Percentiles rank a stretch among this genome's conserved stretches.
These are phyloP conservation scores for Kalanchoe fedtschenkoi DNA, from an alignment of 164 flowering plant species.

Conservation along the genomic window DNA sequence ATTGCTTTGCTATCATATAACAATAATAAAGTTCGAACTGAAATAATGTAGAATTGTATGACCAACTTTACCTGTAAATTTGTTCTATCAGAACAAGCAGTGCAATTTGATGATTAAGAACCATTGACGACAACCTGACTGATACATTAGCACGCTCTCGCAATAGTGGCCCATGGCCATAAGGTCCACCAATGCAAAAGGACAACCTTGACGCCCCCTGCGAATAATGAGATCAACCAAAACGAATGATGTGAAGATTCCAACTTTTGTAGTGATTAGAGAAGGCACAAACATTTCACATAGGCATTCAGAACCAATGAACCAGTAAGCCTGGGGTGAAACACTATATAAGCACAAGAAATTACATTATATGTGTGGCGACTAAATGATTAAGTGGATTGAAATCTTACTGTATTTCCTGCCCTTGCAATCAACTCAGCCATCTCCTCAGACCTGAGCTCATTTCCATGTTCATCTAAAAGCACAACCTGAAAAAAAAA, in stretches of 20 bases:
- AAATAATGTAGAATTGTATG: neutral
- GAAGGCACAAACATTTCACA: too few relatives aligned
- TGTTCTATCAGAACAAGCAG: slow-evolving; percentile 71
- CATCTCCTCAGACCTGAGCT: slow-evolving; percentile 68
- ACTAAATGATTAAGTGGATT: neutral
- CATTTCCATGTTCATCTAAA: slow-evolving; percentile 72
- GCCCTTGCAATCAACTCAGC: slow-evolving; percentile 77
- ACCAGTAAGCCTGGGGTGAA: neutral
- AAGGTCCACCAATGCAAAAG: slow-evolving; percentile 90
- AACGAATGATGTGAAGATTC: neutral
- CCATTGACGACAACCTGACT: slow-evolving; percentile 65
- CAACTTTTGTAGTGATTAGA: neutral
- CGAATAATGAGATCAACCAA: slow-evolving; percentile 5
- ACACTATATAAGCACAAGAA: neutral
- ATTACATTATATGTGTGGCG: neutral
- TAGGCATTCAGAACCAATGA: neutral
- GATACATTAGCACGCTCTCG: slow-evolving; percentile 62
- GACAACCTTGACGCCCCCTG: slow-evolving; percentile 67
- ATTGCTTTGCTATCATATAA: neutral
- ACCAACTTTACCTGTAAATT: slow-evolving; percentile 50
- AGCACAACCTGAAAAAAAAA: slow-evolving; percentile 48
- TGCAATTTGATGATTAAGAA: slow-evolving; percentile 80
- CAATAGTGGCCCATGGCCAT: slow-evolving; percentile 70
- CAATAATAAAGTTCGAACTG: neutral
- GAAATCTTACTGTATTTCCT: slow-evolving; percentile 40